Base-by-base conservation (phyloP, 1,284 basidiomycete species). In the Athelia psychrophila region DNA sequence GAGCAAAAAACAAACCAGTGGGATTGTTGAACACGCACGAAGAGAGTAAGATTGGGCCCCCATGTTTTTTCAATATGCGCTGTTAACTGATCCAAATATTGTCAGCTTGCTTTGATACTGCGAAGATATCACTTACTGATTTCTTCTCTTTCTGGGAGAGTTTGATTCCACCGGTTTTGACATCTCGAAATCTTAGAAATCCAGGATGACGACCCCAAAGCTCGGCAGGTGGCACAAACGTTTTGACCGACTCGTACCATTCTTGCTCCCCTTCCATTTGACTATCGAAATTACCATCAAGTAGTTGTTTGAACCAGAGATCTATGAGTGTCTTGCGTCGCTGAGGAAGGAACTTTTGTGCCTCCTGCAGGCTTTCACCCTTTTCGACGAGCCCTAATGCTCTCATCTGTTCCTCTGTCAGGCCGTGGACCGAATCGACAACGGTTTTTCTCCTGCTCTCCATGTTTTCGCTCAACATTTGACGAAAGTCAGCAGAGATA, bases 151-250 rank as follows among this genome's bases (percentile, higher is more conserved):
- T 23, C 23, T 23, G 15, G 16, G 44, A 8, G 19, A 46, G 44
- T 23, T 46, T 24, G 8, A 20, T 27, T 27, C 24, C n/a, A 18
- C 22, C 44, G 9, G 15, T 5, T 20, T 24, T 22, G 22, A 5
- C 6, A 30, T 53, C 50, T 33, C 19, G 22, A n/a, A 24, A 46
- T 10, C 23, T 46, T 23, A 10, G 15, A 23, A 57, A 52, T 22
- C 49, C 56, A 35, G 51, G 45, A 51, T 57, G 57, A 8, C 51
- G 48, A 3, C 13, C 20, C 33, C 51, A 40, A 19, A 59, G 30
- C 49, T 48, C 45, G 9, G 40, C 19, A 24, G 58, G 54, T 20
- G 58, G 58, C 13, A 59, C 16, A 49, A 48, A 59, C 6, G 49
- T 30, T 44, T 51, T 52, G 27, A 47, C 52, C 19, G 19, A 45